Evolutionary conservation across 441 rosid species (phyloP).

Genomic region (Eugenia klotzschiana): DNA sequence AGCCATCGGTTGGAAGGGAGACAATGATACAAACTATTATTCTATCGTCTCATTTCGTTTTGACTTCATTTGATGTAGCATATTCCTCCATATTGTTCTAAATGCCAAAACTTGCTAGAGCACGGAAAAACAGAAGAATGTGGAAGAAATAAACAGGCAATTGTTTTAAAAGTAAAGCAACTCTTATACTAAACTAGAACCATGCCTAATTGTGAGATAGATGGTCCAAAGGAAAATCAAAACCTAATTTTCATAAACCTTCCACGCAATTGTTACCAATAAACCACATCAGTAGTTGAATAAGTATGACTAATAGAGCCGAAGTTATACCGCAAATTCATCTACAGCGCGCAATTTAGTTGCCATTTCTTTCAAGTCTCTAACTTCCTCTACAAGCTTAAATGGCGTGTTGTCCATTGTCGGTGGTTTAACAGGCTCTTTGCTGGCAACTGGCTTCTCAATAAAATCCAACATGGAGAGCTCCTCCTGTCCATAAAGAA

Average conservation of each 20-base stretch:
- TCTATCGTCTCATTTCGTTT: neutral
- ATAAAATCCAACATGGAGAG: slow-evolving; percentile 63
- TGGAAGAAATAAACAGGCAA: neutral
- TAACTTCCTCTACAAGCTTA: slow-evolving; percentile 61
- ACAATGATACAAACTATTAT: neutral
- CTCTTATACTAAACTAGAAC: neutral
- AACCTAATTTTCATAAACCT: neutral
- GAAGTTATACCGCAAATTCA: slow-evolving; percentile 67
- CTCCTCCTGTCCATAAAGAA: slow-evolving; percentile 39
- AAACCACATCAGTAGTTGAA: neutral
- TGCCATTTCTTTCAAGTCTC: slow-evolving; percentile 64
- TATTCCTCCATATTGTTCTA: neutral
- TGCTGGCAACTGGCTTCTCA: slow-evolving; percentile 23
- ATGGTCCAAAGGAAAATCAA: neutral
- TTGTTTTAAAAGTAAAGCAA: neutral
- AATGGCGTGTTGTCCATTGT: slow-evolving; percentile 45
- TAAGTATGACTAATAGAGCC: neutral
- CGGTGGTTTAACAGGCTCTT: slow-evolving; percentile 30
- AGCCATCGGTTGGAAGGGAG: neutral
- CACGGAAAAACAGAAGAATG: neutral
- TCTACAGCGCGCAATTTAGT: slow-evolving; percentile 39
- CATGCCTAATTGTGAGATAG: neutral
- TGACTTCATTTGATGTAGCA: neutral
- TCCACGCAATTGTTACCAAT: neutral
- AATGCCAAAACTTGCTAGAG: neutral